These are phyloP conservation scores for Primulina eburnea DNA, from an alignment of 257 asterid genomes.

Conservation along the genomic window DNA sequence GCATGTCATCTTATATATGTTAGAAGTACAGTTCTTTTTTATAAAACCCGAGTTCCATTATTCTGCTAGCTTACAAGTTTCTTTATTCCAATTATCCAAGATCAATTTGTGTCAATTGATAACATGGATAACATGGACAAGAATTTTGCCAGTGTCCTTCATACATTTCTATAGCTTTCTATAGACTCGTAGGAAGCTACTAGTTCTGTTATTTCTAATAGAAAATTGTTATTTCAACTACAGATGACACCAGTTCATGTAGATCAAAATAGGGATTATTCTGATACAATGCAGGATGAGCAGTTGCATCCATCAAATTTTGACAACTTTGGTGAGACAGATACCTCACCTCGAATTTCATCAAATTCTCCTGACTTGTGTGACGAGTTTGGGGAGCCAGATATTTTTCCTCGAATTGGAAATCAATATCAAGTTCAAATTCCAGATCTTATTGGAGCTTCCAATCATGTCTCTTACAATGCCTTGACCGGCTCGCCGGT, in stretches of 20 bases:
- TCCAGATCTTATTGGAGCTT: slow-evolving; percentile 32
- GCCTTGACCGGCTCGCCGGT: slow-evolving; percentile 39
- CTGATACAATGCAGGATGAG: slow-evolving; percentile 32
- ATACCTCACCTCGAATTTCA: slow-evolving; percentile 33
- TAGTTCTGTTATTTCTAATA: slow-evolving; percentile 1
- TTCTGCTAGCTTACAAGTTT: neutral
- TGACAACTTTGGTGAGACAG: slow-evolving; percentile 35
- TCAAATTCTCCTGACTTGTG: slow-evolving; percentile 26
- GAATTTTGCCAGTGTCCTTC: neutral
- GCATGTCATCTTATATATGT: slow-evolving; percentile 8
- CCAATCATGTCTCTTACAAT: slow-evolving; percentile 16
- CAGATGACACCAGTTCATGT: slow-evolving; percentile 37
- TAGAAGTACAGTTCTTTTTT: neutral
- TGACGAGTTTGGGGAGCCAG: slow-evolving; percentile 40
- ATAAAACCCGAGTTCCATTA: neutral
- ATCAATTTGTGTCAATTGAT: neutral
- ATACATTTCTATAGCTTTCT: neutral
- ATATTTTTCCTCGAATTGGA: slow-evolving; percentile 56
- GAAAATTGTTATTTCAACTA: slow-evolving; percentile 12
- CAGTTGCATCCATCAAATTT: slow-evolving; percentile 26
- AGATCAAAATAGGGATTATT: slow-evolving; percentile 29
- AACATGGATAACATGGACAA: slow-evolving; percentile 19
- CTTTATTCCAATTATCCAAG: neutral
- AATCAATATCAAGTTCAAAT: slow-evolving; percentile 58
- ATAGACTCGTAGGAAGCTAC: slow-evolving; percentile 14